Evolutionary conservation across 1,284 basidiomycete species (phyloP), one percentile per base, ranked within the genome.

Genomic region (Ustilago trichophora): DNA sequence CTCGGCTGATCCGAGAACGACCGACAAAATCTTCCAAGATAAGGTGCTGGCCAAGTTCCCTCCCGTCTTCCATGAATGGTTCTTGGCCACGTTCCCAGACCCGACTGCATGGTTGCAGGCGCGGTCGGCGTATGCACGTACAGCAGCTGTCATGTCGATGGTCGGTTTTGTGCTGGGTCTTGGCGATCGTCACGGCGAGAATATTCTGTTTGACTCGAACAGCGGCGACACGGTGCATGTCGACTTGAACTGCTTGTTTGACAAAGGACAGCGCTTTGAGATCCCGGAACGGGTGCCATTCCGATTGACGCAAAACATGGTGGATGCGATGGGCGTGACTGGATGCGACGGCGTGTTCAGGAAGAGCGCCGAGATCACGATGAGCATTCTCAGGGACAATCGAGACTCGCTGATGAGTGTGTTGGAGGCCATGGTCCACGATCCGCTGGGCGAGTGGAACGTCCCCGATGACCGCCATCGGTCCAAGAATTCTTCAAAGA

Each of bases 71-170:
- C 92, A 97, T 76, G 92, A 97, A 72, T 98, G 96, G 95, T 98
- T 98, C 82, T 83, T 97, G 37, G 90, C 92, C 75, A 94, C 91
- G 0, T 99, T 98, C 84, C 94, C 96, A 0, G 96, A 99, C 77
- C 95, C 96, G 0, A 89, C 91, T 0, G 90, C 91, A 0, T 99
- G 96, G 96, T 85, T 98, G 25, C 87, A 90, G 3, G 91, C 91
- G 78, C 88, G 96, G 22, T 84, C 92, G 60, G 87, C 89, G 3
- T 99, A 95, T 79, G 89, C 88, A 13, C 87, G 95, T 36, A 98
- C 96, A 0, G 87, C 90, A 0, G 96, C 96, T 0, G 96, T 98
- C 43, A 98, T 98, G 91, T 96, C 92, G 4, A 98, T 99, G 90
- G 92, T 98, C 22, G 96, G 96, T 16, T 96, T 92, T 73, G 95